These are phyloP conservation scores for Ustulina deusta DNA, from an alignment of 2,329 filamentous ascomycete genomes.

Conservation along the genomic window DNA sequence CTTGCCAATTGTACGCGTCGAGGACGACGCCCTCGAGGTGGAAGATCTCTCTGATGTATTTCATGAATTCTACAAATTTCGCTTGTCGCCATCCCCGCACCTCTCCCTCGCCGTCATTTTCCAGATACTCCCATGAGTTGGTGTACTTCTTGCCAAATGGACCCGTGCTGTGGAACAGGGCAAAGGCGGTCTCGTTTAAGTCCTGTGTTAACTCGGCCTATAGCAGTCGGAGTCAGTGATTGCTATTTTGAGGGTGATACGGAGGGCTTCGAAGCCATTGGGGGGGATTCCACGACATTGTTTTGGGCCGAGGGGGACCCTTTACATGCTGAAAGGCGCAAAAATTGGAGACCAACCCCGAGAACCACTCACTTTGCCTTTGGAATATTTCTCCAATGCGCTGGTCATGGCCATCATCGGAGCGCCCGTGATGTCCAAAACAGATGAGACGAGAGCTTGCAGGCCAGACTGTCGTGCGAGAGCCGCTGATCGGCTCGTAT, in stretches of 20 bases:
- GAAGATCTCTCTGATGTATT: conserved; percentile 56
- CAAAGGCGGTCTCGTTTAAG: conserved; percentile 54
- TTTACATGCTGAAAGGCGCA: not conserved
- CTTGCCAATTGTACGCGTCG: conserved; percentile 54
- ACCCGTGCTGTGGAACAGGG: conserved; percentile 52
- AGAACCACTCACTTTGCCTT: conserved; percentile 42
- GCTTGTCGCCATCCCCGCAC: conserved; percentile 54
- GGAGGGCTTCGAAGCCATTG: not conserved
- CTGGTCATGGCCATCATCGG: conserved; percentile 53
- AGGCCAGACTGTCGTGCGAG: conserved; percentile 52
- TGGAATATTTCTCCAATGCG: conserved; percentile 51
- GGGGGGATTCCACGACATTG: not conserved
- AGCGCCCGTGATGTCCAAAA: conserved; percentile 55
- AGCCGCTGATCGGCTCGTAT: conserved; percentile 56
- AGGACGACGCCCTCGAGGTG: conserved; percentile 52
- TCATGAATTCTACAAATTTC: conserved; percentile 57
- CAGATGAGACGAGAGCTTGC: conserved; percentile 53
- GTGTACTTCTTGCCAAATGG: conserved; percentile 47
- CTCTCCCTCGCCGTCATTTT: conserved; percentile 56
- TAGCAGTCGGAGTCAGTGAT: not conserved
- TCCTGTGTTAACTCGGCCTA: conserved; percentile 49
- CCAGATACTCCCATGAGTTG: conserved; percentile 56
- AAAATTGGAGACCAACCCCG: not conserved
- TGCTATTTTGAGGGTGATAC: not conserved
- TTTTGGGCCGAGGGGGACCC: not conserved